A percentile compares a stretch with the other conserved stretches of the same genome.
Conservation (phyloP, 495 filamentous ascomycete genomes). For the Pseudoneurospora amorphoporcata region DNA sequence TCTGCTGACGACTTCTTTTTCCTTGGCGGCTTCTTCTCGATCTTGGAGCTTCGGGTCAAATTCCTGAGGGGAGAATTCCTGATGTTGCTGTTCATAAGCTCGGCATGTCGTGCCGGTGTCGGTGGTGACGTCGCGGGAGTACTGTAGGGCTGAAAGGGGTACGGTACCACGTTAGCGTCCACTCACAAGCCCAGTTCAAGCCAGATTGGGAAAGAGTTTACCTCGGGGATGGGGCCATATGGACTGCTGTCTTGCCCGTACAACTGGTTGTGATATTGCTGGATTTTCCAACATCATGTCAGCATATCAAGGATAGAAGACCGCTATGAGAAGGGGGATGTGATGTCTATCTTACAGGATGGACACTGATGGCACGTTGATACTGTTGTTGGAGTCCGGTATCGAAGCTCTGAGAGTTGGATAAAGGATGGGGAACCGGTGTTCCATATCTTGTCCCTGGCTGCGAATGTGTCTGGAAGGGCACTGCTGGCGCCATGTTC, state of each 20-base stretch:
- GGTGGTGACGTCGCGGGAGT: constrained; percentile 42
- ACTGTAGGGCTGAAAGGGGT: constrained; percentile 30
- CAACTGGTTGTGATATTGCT: constrained; percentile 28
- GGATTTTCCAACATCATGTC: neutral
- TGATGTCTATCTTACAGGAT: constrained; percentile 9
- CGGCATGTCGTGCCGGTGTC: constrained; percentile 29
- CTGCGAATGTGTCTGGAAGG: constrained; percentile 28
- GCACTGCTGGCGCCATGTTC: constrained; percentile 5
- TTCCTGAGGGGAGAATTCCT: constrained; percentile 7
- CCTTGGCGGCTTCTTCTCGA: constrained; percentile 28
- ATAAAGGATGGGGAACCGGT: constrained; percentile 20
- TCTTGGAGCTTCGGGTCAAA: constrained; percentile 12
- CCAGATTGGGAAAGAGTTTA: neutral
- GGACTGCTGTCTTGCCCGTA: constrained; percentile 24
- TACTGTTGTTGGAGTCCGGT: constrained; percentile 19
- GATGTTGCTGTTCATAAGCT: constrained; percentile 16
- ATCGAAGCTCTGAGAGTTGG: constrained; percentile 12
- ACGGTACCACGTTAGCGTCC: constrained; percentile 6
- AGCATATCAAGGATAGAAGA: neutral
- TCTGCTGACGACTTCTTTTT: constrained; percentile 25
- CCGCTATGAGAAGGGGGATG: neutral
- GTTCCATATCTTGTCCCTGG: constrained; percentile 33
- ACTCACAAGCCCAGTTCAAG: neutral
- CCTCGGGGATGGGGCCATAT: constrained; percentile 21
- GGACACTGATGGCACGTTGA: constrained; percentile 7